phyloP scores from a whole-genome alignment of 2,329 filamentous ascomycete species.

The Rugonectria rugulosa region DNA sequence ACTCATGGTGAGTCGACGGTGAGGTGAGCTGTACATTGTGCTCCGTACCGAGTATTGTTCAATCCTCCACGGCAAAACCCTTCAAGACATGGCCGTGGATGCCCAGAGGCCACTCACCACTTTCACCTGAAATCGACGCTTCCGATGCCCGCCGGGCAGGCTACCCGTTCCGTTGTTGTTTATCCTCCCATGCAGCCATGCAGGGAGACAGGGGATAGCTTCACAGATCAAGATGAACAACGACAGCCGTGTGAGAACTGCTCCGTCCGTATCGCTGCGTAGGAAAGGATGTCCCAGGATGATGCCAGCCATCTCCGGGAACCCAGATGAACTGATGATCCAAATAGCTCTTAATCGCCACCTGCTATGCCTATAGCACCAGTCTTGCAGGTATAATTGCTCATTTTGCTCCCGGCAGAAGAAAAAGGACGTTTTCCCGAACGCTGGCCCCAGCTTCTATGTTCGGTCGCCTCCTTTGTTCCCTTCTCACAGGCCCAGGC shows the following conservation, averaged over 20 bases:
- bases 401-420: not conserved
- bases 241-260: slow-evolving; percentile 24
- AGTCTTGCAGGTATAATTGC: not conserved
- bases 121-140: slow-evolving; percentile 23
- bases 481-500: too few relatives aligned
- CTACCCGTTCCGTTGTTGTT: not conserved
- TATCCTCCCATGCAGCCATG: not conserved
- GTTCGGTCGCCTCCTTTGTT: not conserved
- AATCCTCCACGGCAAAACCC: not conserved
- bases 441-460: slow-evolving; percentile 13
- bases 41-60: too few relatives aligned
- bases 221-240: slow-evolving; percentile 12
- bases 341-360: not conserved
- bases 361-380: not conserved
- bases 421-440: slow-evolving; percentile 2
- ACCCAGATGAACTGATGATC: not conserved
- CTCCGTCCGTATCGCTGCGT: too few relatives aligned
- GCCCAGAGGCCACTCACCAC: not conserved
- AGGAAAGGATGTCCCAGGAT: slow-evolving; percentile 26
- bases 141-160: slow-evolving; percentile 1
- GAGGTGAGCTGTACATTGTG: slow-evolving; percentile 1
- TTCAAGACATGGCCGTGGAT: too few relatives aligned
- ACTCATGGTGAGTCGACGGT: slow-evolving; percentile 18
- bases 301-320: slow-evolving; percentile 1
- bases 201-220: not conserved